Evolutionary conservation across 768 basidiomycete genomes (phyloP).

Genomic region (Leccinum obscurum): DNA sequence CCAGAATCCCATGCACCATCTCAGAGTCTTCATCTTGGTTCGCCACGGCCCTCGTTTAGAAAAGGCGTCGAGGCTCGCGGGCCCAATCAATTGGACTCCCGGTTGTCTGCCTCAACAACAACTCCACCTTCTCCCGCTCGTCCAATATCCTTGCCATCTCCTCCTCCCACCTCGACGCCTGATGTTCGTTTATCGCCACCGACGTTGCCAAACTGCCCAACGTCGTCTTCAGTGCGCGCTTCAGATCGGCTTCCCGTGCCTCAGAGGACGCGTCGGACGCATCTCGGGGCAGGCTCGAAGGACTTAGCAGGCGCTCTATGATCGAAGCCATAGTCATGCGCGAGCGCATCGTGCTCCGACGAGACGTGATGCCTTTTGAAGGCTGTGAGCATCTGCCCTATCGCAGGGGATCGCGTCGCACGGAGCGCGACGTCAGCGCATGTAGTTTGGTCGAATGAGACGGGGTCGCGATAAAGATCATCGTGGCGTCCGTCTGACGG

Average conservation of each 20-base stretch:
- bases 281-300: constrained; percentile 34
- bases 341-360: no score
- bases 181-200: constrained; percentile 62
- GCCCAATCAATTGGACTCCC: constrained; percentile 32
- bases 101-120: constrained; percentile 65
- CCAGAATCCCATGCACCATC: neutral
- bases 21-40: neutral
- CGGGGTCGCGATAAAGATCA: constrained; percentile 49
- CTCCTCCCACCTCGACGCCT: constrained; percentile 70
- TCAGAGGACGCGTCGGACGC: constrained; percentile 47
- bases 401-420: constrained; percentile 58
- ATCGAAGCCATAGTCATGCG: no score
- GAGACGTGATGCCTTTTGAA: constrained; percentile 57
- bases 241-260: constrained; percentile 62
- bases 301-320: constrained; percentile 29
- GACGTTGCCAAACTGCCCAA: constrained; percentile 64
- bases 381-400: constrained; percentile 51
- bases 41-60: neutral
- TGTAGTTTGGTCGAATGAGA: constrained; percentile 70
- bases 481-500: constrained; percentile 52
- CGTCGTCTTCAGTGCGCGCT: constrained; percentile 64
- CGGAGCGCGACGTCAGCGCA: constrained; percentile 62
- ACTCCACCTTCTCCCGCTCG: constrained; percentile 65
- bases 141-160: constrained; percentile 56
- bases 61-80: neutral